phyloP scores from a whole-genome alignment of 768 basidiomycete species.

The Lenzites betulinus region DNA sequence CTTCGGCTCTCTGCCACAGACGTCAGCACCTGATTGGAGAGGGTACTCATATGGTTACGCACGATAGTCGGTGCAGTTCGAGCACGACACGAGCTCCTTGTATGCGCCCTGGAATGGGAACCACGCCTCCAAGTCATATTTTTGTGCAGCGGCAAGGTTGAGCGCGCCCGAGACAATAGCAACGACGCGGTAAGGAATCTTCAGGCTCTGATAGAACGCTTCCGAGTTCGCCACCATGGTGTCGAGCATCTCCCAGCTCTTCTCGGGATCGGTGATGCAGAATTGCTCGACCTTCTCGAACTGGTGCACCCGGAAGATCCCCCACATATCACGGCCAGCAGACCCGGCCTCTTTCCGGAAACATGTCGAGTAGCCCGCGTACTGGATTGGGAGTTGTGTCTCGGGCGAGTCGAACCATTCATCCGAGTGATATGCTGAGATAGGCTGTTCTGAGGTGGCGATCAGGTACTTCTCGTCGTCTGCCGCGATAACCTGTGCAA shows the following conservation, averaged over 20 bases:
- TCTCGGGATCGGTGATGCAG: constrained; percentile 90
- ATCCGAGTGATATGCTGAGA: constrained; percentile 92
- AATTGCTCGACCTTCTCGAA: constrained; percentile 99
- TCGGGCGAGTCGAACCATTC: constrained; percentile 98
- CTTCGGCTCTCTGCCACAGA: constrained; percentile 75
- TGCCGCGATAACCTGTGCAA: constrained; percentile 71
- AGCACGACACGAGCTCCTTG: constrained; percentile 97
- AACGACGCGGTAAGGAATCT: constrained; percentile 89
- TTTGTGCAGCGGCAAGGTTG: constrained; percentile 96
- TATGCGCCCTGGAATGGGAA: constrained; percentile 97
- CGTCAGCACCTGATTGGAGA: background rate
- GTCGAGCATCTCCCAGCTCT: constrained; percentile 94
- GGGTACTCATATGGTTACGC: constrained; percentile 36
- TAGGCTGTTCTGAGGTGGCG: constrained; percentile 98
- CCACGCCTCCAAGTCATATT: constrained; percentile 98
- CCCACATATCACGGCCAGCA: constrained; percentile 98
- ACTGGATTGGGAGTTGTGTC: constrained; percentile 88
- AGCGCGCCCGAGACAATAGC: constrained; percentile 95
- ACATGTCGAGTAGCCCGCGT: constrained; percentile 90
- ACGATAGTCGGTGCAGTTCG: constrained; percentile 99
- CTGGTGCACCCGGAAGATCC: constrained; percentile 99
- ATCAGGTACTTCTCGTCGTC: constrained; percentile 99
- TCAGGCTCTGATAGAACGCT: constrained; percentile 95
- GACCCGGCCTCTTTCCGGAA: constrained; percentile 99
- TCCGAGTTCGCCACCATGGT: constrained; percentile 88